Conservation (phyloP, 2,329 filamentous ascomycete species). For the Clarireedia hainanense region DNA sequence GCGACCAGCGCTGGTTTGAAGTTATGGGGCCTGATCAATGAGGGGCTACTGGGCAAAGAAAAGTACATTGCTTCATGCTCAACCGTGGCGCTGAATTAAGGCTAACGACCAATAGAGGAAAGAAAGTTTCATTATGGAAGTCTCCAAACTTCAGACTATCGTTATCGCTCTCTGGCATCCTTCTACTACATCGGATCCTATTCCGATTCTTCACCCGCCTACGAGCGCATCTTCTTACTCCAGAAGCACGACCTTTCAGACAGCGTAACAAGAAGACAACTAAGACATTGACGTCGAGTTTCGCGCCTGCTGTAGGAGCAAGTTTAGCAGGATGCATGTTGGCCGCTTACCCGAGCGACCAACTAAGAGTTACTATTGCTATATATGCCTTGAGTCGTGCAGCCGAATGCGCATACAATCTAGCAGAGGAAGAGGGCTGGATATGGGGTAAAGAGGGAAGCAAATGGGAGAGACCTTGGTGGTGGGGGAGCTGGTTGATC, state of each 20-base stretch:
- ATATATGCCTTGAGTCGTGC: constrained; percentile 77
- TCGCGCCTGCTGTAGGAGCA: constrained; percentile 85
- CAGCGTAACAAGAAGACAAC: constrained; percentile 73
- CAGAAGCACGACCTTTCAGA: constrained; percentile 75
- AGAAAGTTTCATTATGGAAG: constrained; percentile 48
- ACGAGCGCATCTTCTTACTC: constrained; percentile 67
- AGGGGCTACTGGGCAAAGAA: constrained; percentile 37
- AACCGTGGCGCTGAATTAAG: not conserved
- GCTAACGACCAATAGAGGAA: constrained; percentile 25
- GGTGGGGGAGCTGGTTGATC: constrained; percentile 78
- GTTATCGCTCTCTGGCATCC: constrained; percentile 72
- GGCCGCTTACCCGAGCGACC: constrained; percentile 62
- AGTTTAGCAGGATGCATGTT: constrained; percentile 78
- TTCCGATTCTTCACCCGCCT: constrained; percentile 83
- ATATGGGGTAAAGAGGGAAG: constrained; percentile 50
- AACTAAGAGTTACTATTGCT: constrained; percentile 69
- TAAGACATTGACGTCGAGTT: constrained; percentile 67
- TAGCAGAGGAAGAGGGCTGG: constrained; percentile 65
- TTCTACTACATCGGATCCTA: constrained; percentile 81
- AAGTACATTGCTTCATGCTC: not conserved
- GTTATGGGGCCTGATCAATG: constrained; percentile 47
- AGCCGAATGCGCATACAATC: constrained; percentile 81
- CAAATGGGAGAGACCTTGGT: constrained; percentile 63
- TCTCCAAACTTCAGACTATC: constrained; percentile 71
- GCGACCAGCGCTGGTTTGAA: constrained; percentile 56